Base-by-base conservation (phyloP, 179 eudicot species). In the Carnegiea gigantea region DNA sequence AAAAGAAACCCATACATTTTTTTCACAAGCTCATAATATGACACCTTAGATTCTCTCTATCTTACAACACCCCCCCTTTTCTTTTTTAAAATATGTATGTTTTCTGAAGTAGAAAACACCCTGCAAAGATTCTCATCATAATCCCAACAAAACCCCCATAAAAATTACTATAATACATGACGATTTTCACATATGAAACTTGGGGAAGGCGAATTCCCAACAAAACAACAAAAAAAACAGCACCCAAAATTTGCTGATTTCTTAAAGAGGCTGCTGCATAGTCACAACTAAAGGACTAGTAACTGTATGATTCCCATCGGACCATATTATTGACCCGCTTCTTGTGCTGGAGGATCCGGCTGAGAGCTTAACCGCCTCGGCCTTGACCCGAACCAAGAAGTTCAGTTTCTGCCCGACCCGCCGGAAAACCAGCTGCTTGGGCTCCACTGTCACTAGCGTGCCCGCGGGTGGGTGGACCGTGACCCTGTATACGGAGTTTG, bases 261-360 rank as follows among this genome's bases (percentile, higher is more conserved):
- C 23, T 73, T 81, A 89, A 20, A 92, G 87, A 68, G 99, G 98
- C 70, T 94, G 87, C 75, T 95, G 99, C 95, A 92, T 86, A 71
- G 99, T 92, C 72, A 94, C 92, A 76, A 92, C 91, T 65, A 95
- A 67, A 1, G 99, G 97, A 84, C 97, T 93, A 2, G 86, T 90
- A 28, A 95, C 99, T 18, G 43, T 75, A 73, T 87, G 98, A 79
- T 91, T 89, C 53, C 97, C 99, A 81, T 95, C 99, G 1, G 94
- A 88, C 99, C 98, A 95, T 21, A 85, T 82, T 59, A 95, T 75
- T 6, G 98, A 80, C 6, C 99, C 99, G 77, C 89, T 90, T 84
- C 77, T 86, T 54, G 88, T 87, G 46, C 68, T 78, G 11, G 97
- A 91, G 20, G 89, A 84, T 48, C 98, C 99, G 0, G 94, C 78